Conservation (phyloP, 2,329 filamentous ascomycete genomes). For the Aureobasidium musti region DNA sequence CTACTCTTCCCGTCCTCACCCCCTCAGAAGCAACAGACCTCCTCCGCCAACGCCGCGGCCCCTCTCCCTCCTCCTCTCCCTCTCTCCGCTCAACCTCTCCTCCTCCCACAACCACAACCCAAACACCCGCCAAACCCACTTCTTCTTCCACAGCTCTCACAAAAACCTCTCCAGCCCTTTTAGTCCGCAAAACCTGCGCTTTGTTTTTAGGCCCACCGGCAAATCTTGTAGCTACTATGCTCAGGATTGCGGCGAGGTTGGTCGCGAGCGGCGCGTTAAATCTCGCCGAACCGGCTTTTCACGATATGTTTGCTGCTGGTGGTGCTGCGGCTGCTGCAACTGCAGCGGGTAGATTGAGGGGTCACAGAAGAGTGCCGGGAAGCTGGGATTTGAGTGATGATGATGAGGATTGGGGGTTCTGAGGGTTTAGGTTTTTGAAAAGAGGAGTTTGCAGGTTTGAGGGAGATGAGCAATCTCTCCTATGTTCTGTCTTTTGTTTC, state of each 20-base stretch:
- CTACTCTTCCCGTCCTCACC: constrained; percentile 27
- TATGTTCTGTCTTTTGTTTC: constrained; percentile 7
- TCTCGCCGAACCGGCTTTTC: constrained; percentile 25
- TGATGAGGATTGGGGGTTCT: constrained; percentile 32
- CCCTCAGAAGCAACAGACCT: constrained; percentile 21
- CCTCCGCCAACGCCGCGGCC: constrained; percentile 11
- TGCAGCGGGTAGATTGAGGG: constrained; percentile 4
- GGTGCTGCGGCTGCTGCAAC: background rate
- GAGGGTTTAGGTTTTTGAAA: background rate
- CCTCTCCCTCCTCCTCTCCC: background rate
- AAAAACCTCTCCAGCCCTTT: constrained; percentile 41
- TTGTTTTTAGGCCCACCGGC: constrained; percentile 78
- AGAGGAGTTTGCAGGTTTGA: background rate
- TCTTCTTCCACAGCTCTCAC: constrained; percentile 6
- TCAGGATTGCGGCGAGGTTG: constrained; percentile 77
- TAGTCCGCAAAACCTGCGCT: constrained; percentile 75
- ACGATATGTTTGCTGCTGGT: constrained; percentile 15
- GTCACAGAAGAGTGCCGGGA: constrained; percentile 27
- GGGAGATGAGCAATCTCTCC: background rate
- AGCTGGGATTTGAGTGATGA: constrained; percentile 32
- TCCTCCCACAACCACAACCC: constrained; percentile 4
- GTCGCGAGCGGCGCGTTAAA: constrained; percentile 58
- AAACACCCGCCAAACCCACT: constrained; percentile 15
- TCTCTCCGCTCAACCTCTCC: background rate
- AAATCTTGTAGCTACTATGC: constrained; percentile 74